Evolutionary conservation across 441 rosid species (phyloP), one percentile per base, ranked within the genome.

Genomic region (Breynia disticha): DNA sequence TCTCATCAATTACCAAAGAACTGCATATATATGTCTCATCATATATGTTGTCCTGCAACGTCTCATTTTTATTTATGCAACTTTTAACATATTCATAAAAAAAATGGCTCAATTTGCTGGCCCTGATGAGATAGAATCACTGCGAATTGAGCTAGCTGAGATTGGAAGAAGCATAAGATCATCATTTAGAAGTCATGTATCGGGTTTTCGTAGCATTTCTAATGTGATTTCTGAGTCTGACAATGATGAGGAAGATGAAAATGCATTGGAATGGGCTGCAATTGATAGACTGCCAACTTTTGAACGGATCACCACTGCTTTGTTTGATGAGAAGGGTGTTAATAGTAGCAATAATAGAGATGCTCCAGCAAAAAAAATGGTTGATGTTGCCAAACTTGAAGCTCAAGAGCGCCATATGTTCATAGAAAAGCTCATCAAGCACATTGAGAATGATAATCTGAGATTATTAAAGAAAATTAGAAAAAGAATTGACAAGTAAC

Each of bases 371-470:
- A 75, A 75, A 57, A 49, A 58, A 32, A 70, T 71, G 9, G 68
- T 71, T 39, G 67, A 86, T 63, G 76, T 79, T 48, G 58, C 75
- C 61, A 65, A 73, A 66, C 86, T 83, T 41, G 79, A 75, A 50
- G 72, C 75, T 57, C 57, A 68, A 54, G 77, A 81, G 37, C 66
- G 83, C 18, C 85, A 60, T 1, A 38, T 79, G 66, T 74, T 85
- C 19, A 75, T 85, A 6, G 84, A 76, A 32, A 77, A 76, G 61
- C 95, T 85, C 38, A 61, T 85, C 64, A 74, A 74, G 65, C 83
- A 74, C 48, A 63, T 82, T 4, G 82, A 79, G 39, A 63, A 62
- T 42, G 89, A 86, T 60, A 80, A 80, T 59, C 73, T 79, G 14
- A 60, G 46, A 32, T 63, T 83, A 66, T 42, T 79, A 43, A 57